These are phyloP conservation scores for Elaeis guineensis DNA, from an alignment of 176 grass and related monocot species.

Conservation along the genomic window DNA sequence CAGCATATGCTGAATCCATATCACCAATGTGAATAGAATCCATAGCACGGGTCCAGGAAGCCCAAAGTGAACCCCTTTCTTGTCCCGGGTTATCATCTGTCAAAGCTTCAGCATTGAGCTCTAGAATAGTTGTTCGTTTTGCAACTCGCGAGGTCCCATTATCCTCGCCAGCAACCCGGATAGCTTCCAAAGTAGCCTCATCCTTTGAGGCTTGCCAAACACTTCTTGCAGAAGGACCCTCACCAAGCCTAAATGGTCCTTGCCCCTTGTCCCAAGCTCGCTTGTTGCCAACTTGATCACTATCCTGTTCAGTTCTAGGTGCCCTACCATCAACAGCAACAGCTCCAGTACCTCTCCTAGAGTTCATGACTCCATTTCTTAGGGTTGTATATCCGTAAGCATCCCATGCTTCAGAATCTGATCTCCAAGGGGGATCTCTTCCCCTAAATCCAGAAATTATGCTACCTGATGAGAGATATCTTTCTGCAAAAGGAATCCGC, in stretches of 20 bases:
- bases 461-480: slow-evolving; percentile 52
- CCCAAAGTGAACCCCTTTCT: slow-evolving; percentile 72
- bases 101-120: slow-evolving; percentile 63
- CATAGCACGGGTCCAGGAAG: slow-evolving; percentile 79
- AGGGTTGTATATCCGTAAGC: slow-evolving; percentile 45
- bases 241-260: slow-evolving; percentile 70
- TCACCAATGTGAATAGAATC: slow-evolving; percentile 75
- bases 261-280: slow-evolving; percentile 83
- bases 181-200: slow-evolving; percentile 94
- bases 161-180: slow-evolving; percentile 89
- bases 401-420: slow-evolving; percentile 82
- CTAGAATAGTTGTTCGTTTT: slow-evolving; percentile 41
- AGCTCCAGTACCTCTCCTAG: slow-evolving; percentile 54
- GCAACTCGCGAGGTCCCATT: slow-evolving; percentile 54
- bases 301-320: slow-evolving; percentile 36
- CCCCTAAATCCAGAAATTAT: slow-evolving; percentile 42
- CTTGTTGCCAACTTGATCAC: slow-evolving; percentile 41
- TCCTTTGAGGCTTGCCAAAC: slow-evolving; percentile 97
- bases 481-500: slow-evolving; percentile 46
- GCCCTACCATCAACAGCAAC: slow-evolving; percentile 43
- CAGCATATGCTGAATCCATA: slow-evolving; percentile 70
- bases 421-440: slow-evolving; percentile 55
- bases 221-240: slow-evolving; percentile 93
- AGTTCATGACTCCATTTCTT: slow-evolving; percentile 46
- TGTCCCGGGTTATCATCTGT: slow-evolving; percentile 60